phyloP scores from a whole-genome alignment of 805 yeast species.

The Candida easanensis region DNA sequence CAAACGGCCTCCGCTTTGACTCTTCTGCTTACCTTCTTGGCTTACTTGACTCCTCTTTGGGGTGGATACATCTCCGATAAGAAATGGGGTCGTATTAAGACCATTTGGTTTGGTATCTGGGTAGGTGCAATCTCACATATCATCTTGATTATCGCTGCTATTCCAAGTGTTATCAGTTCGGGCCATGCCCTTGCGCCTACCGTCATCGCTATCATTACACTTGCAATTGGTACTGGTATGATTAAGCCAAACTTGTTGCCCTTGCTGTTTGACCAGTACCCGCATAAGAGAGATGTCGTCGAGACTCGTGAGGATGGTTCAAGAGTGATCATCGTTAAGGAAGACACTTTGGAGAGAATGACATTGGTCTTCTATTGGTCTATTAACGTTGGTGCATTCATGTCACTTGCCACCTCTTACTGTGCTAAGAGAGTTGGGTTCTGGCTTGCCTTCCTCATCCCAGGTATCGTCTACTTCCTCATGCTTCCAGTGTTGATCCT shows the following conservation, averaged over 20 bases:
- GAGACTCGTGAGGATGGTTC: conserved; percentile 59
- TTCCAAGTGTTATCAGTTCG: conserved; percentile 50
- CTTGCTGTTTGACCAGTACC: conserved; percentile 72
- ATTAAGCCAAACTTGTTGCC: conserved; percentile 72
- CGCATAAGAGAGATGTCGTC: conserved; percentile 57
- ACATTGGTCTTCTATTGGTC: conserved; percentile 75
- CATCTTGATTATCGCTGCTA: conserved; percentile 64
- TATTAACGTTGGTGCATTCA: conserved; percentile 72
- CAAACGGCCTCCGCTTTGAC: conserved; percentile 69
- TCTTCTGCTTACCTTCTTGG: conserved; percentile 77
- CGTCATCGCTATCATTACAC: conserved; percentile 37
- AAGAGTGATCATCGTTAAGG: conserved; percentile 66
- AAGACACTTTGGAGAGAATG: conserved; percentile 66
- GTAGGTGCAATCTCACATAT: conserved; percentile 62
- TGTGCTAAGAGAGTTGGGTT: conserved; percentile 63
- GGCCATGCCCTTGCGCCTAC: conserved; percentile 64
- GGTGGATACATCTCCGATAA: conserved; percentile 79
- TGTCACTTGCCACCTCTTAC: conserved; percentile 75
- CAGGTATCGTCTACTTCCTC: conserved; percentile 55
- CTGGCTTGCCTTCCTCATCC: conserved; percentile 74
- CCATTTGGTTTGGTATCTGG: conserved; percentile 59
- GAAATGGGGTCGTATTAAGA: conserved; percentile 66
- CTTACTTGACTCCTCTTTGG: conserved; percentile 74
- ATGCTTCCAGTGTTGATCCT: conserved; percentile 46
- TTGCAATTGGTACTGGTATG: conserved; percentile 80